Base-by-base conservation (phyloP, 257 asterid species). In the Primulina huaijiensis region DNA sequence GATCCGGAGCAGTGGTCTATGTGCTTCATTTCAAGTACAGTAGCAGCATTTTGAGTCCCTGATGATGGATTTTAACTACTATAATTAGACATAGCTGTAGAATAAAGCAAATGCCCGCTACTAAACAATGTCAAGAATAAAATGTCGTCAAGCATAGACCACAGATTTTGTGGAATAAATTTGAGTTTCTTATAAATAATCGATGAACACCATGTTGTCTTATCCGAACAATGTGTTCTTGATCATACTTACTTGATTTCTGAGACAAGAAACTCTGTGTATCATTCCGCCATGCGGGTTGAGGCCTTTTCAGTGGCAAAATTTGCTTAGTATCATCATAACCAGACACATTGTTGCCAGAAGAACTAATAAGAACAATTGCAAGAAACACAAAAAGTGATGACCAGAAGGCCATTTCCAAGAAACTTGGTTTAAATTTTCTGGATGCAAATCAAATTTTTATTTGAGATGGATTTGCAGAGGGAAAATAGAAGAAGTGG, bases 1-100 rank as follows among this genome's bases (percentile, higher is more conserved):
- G 78, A 60, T 29, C 73, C 79, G 9, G 88, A 71, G 72, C 76
- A 82, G 79, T 61, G 65, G 76, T 80, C 88, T 67, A 20, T 62
- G 73, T 88, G 97, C 84, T 75, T 85, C 92, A 92, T 85, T 78
- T 92, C 96, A 77, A 92, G 50, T 74, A 85, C 68, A 25, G 83
- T 82, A 78, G 85, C 96, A 8, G 93, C 87, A 62, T 83, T 86
- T 62, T 81, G 81, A 73, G 78, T 79, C 64, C 93, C 96, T 90
- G 86, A 55, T 76, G 76, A 60, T 16, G 29, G 35, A 72, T 63
- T n/a, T 1, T 5, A 31, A 46, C 20, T 10, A 61, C 14, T 29
- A 8, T 50, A 3, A 62, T 62, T 52, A 50, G 55, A 43, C 31
- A 6, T 19, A 46, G 52, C 25, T 23, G 25, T 23, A 23, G 14